These are phyloP conservation scores for Fusarium brachygibbosum DNA, from an alignment of 2,329 filamentous ascomycete species.

Conservation along the genomic window DNA sequence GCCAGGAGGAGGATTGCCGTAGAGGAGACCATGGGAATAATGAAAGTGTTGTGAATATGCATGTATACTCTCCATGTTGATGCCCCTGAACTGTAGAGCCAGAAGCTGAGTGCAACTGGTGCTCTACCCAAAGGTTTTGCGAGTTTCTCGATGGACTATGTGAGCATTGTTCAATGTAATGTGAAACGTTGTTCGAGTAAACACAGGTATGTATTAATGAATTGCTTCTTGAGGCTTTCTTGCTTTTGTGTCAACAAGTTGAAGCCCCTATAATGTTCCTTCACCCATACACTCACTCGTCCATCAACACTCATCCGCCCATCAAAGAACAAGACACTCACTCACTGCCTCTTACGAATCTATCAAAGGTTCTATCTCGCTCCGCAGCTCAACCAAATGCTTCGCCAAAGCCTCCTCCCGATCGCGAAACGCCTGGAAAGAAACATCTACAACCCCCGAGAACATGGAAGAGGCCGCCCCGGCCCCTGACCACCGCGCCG, in stretches of 20 bases:
- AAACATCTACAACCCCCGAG: constrained; percentile 51
- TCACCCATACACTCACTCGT: constrained; percentile 1
- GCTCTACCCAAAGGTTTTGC: neutral
- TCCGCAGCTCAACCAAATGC: constrained; percentile 52
- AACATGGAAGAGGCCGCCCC: constrained; percentile 52
- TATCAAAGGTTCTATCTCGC: constrained; percentile 53
- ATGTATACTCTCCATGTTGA: neutral
- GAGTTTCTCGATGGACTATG: neutral
- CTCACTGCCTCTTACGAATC: constrained; percentile 41
- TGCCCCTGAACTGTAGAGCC: constrained; percentile 18
- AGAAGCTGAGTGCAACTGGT: neutral
- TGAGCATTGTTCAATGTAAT: neutral
- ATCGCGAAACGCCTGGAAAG: constrained; percentile 51
- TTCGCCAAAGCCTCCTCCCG: constrained; percentile 54
- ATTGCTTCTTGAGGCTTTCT: constrained; percentile 28
- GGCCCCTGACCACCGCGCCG: constrained; percentile 47
- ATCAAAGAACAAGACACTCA: neutral
- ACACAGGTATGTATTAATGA: constrained; percentile 30
- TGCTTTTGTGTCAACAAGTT: constrained; percentile 4
- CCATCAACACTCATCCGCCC: neutral
- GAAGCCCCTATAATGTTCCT: constrained; percentile 19
- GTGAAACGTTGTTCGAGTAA: constrained; percentile 8
- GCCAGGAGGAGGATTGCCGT: neutral
- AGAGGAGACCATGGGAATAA: neutral
- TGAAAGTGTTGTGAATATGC: constrained; percentile 2